phyloP scores from a whole-genome alignment of 2,329 filamentous ascomycete species.

The Fusarium devonianum region DNA sequence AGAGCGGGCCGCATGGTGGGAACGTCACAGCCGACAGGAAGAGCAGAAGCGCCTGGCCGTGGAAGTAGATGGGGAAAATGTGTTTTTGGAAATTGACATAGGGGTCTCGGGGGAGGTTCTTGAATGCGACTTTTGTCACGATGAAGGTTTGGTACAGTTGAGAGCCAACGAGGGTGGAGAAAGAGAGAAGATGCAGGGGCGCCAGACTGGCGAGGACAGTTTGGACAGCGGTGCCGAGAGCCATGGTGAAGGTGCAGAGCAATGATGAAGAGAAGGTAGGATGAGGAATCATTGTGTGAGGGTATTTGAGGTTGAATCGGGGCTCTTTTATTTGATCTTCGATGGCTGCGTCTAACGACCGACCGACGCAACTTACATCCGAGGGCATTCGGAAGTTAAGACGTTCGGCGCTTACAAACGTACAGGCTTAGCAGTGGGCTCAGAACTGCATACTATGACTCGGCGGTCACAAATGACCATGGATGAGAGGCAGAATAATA shows the following conservation, averaged over 20 bases:
- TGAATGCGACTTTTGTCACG: constrained; percentile 47
- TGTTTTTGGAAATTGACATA: constrained; percentile 51
- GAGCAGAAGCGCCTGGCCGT: constrained; percentile 46
- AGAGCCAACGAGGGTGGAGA: constrained; percentile 50
- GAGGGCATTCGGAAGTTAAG: constrained; percentile 37
- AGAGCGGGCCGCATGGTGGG: constrained; percentile 43
- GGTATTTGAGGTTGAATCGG: background rate
- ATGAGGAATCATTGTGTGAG: background rate
- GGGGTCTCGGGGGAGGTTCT: constrained; percentile 45
- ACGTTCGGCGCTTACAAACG: background rate
- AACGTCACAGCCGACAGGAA: constrained; percentile 46
- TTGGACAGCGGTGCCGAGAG: constrained; percentile 12
- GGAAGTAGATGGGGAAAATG: constrained; percentile 53
- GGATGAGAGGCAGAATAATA: too few species aligned
- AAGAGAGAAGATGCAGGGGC: constrained; percentile 49
- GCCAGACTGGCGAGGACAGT: constrained; percentile 38
- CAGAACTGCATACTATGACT: too few species aligned
- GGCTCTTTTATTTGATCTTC: constrained; percentile 13
- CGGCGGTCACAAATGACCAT: too few species aligned
- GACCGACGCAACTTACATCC: constrained; percentile 28
- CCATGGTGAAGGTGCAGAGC: constrained; percentile 17
- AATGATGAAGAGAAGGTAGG: background rate
- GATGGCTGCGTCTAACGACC: background rate
- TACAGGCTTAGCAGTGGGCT: too few species aligned
- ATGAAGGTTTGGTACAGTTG: constrained; percentile 52